These are phyloP conservation scores for Primulina tabacum DNA, from an alignment of 257 asterid genomes.

Conservation along the genomic window DNA sequence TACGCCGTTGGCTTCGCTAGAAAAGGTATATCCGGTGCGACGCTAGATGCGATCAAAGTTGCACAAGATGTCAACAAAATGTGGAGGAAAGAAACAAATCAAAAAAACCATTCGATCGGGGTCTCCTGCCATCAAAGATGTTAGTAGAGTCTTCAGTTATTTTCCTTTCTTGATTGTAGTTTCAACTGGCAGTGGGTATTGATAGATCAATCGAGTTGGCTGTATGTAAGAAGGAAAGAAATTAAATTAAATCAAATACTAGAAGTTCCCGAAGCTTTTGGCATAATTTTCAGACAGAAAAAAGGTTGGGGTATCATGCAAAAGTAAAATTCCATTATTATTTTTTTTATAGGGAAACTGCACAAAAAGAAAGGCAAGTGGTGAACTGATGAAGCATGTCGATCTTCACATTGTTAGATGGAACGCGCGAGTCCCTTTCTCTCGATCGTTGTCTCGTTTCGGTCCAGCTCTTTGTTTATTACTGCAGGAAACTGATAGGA, in stretches of 20 bases:
- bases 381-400: too few relatives aligned
- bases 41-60: slow-evolving; percentile 66
- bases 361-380: too few relatives aligned
- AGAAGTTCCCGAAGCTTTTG: slow-evolving; percentile 32
- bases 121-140: slow-evolving; percentile 44
- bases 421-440: not conserved
- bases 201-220: slow-evolving; percentile 26
- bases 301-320: too few relatives aligned
- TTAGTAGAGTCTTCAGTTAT: too few relatives aligned
- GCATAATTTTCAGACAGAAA: too few relatives aligned
- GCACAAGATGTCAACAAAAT: slow-evolving; percentile 71
- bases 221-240: slow-evolving; percentile 25
- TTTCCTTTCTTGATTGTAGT: slow-evolving; percentile 27
- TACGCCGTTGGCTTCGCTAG: slow-evolving; percentile 90
- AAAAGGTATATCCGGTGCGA: slow-evolving; percentile 85
- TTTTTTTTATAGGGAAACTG: too few relatives aligned
- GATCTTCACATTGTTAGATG: not conserved
- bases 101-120: slow-evolving; percentile 44
- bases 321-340: too few relatives aligned
- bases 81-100: slow-evolving; percentile 74
- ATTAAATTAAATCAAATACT: slow-evolving; percentile 29
- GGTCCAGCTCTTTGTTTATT: slow-evolving; percentile 29
- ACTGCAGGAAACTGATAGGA: slow-evolving; percentile 27
- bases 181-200: slow-evolving; percentile 18
- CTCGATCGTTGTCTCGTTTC: not conserved